Percentiles rank a stretch among this genome's conserved stretches.
Conservation (phyloP, 1,284 basidiomycete species). For the Malassezia equina region DNA sequence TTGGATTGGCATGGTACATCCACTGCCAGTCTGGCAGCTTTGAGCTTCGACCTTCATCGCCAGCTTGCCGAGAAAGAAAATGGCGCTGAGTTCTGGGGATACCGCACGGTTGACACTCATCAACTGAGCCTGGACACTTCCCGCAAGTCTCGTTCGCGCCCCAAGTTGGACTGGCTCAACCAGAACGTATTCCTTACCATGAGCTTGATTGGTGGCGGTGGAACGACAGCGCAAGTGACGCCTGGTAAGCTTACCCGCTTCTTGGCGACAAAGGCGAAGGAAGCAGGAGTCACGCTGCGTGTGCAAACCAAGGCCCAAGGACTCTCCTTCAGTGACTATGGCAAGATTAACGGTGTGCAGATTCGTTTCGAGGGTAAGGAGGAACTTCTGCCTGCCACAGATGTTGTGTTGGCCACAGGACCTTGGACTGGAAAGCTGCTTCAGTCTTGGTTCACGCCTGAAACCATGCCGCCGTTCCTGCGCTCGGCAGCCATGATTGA, state of each 20-base stretch:
- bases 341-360: constrained; percentile 20
- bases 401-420: constrained; percentile 63
- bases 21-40: constrained; percentile 55
- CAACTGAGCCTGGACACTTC: constrained; percentile 29
- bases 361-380: constrained; percentile 17
- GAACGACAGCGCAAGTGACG: constrained; percentile 66
- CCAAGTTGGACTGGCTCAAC: constrained; percentile 45
- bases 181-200: constrained; percentile 33
- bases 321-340: constrained; percentile 18
- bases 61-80: constrained; percentile 62
- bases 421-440: constrained; percentile 69
- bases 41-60: constrained; percentile 71
- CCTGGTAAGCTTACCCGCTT: constrained; percentile 68
- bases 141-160: constrained; percentile 17
- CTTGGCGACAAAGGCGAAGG: constrained; percentile 57
- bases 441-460: constrained; percentile 51
- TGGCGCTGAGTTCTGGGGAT: constrained; percentile 71
- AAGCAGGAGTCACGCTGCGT: constrained; percentile 50
- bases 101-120: constrained; percentile 57
- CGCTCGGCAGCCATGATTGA: constrained; percentile 45
- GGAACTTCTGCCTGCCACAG: constrained; percentile 35
- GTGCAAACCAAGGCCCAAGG: constrained; percentile 39
- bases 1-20: constrained; percentile 58
- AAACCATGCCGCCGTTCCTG: constrained; percentile 31
- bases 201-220: constrained; percentile 47